phyloP scores from a whole-genome alignment of 768 basidiomycete genomes.

The Daedaleopsis sinensis region DNA sequence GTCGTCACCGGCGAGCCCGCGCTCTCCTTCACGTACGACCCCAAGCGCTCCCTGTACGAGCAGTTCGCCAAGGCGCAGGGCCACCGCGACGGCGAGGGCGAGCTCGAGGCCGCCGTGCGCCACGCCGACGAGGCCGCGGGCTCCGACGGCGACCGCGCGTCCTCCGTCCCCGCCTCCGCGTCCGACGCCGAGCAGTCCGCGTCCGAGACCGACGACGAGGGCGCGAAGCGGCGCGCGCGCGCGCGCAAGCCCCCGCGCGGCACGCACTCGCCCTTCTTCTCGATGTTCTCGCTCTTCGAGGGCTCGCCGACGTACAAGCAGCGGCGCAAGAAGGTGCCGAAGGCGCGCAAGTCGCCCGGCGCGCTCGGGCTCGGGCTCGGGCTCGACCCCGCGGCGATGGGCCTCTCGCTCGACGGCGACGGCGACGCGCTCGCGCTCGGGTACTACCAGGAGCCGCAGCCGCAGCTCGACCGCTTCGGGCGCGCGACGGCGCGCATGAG shows the following conservation, averaged over 20 bases:
- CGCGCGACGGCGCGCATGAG: conserved; percentile 40
- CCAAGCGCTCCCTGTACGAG: conserved; percentile 83
- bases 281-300: conserved; percentile 75
- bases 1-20: conserved; percentile 79
- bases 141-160: conserved; percentile 18
- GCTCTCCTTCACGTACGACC: conserved; percentile 85
- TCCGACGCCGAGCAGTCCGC: conserved; percentile 24
- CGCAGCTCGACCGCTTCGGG: conserved; percentile 36
- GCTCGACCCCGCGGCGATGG: background rate
- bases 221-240: conserved; percentile 22
- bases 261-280: conserved; percentile 50
- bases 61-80: conserved; percentile 66
- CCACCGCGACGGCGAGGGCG: conserved; percentile 38
- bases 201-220: conserved; percentile 26
- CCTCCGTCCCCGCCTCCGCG: conserved; percentile 11
- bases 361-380: conserved; percentile 1
- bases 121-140: conserved; percentile 31
- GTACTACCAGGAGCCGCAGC: conserved; percentile 27
- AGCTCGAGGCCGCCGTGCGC: conserved; percentile 36
- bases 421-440: background rate
- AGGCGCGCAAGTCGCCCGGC: conserved; percentile 36
- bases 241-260: background rate
- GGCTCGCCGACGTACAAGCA: conserved; percentile 90
- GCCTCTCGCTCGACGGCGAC: background rate
- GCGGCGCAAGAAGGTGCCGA: conserved; percentile 72